Base-by-base conservation (phyloP, 495 filamentous ascomycete genomes). In the Hyaloscypha bicolor region DNA sequence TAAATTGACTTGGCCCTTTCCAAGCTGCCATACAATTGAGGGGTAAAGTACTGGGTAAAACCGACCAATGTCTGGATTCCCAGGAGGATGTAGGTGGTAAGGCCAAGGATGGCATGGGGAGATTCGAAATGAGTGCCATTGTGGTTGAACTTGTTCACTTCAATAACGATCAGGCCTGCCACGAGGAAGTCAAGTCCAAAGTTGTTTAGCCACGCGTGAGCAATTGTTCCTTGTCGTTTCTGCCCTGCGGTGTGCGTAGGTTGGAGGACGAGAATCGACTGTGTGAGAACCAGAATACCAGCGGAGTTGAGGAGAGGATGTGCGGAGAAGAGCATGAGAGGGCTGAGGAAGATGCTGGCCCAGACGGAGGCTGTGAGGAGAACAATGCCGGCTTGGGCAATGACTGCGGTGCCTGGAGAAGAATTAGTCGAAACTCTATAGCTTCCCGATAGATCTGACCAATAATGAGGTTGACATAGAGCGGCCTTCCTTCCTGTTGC, bases 241-340 rank as follows among this genome's bases (percentile, higher is more conserved):
- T 96, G 89, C 12, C 77, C 71, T 3, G 88, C 79, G 0, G 90
- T 92, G 66, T 90, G 83, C 9, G 94, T 97, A 2, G 94, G 94
- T 75, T 98, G 94, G 35, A 97, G 86, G 73, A 97, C 79, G 42
- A 98, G 88, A 72, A 93, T 88, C 25, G 87, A 88, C 81, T 97
- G 89, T 55, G 90, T 84, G 64, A 92, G 81, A 48, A 93, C 79
- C 63, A 96, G 81, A 30, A 94, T 73, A 31, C 87, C 93, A 61
- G 90, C 76, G 31, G 88, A 89, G 73, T 94, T 94, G 64, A 96
- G 86, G 55, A 97, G 86, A 76, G 94, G 94, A 79, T 98, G 94
- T 0, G 90, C 84, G 5, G 91, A 90, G 80, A 98, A 94, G 64
- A 97, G 82, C 0, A 90, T 85, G 37, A 91, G 71, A 22, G 83